These are phyloP conservation scores for Trichoderma breve DNA, from an alignment of 2,329 filamentous ascomycete genomes.

Conservation along the genomic window DNA sequence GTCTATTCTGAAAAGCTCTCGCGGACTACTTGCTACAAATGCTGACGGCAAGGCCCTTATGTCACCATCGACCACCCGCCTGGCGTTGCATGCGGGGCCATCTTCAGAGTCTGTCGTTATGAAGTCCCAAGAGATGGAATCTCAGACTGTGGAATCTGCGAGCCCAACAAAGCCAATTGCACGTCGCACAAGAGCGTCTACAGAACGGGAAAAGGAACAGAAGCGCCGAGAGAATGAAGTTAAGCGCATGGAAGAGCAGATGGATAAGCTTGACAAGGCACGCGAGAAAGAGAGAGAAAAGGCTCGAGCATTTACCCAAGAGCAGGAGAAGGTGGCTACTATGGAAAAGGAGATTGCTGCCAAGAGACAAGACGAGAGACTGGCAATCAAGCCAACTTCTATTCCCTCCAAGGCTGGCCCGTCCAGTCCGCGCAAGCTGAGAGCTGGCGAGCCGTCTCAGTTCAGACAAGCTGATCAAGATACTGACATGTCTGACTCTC, in stretches of 20 bases:
- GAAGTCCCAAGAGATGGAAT: slow-evolving; percentile 27
- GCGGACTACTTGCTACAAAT: slow-evolving; percentile 79
- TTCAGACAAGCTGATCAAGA: slow-evolving; percentile 41
- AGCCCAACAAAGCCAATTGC: slow-evolving; percentile 46
- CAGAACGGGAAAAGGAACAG: slow-evolving; percentile 61
- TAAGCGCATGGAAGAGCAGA: slow-evolving; percentile 58
- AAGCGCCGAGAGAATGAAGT: slow-evolving; percentile 66
- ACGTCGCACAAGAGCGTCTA: slow-evolving; percentile 56
- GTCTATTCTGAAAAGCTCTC: slow-evolving; percentile 84
- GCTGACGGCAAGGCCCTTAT: slow-evolving; percentile 60
- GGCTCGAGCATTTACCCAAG: slow-evolving; percentile 57
- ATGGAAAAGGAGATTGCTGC: slow-evolving; percentile 54
- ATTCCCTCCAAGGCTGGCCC: slow-evolving; percentile 48
- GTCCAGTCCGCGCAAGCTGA: slow-evolving; percentile 47
- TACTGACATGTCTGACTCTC: slow-evolving; percentile 56
- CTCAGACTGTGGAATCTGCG: slow-evolving; percentile 24
- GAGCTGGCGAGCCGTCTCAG: slow-evolving; percentile 34
- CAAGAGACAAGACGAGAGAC: slow-evolving; percentile 52
- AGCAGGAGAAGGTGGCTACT: slow-evolving; percentile 52
- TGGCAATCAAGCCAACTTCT: slow-evolving; percentile 40
- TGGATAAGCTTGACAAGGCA: slow-evolving; percentile 63
- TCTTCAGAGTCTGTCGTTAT: slow-evolving; percentile 50
- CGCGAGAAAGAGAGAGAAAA: slow-evolving; percentile 70
- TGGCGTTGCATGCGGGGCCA: slow-evolving; percentile 43
- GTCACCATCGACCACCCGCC: slow-evolving; percentile 51